Base-by-base conservation (phyloP, 306 rosid genomes). In the Nissolia schottii region DNA sequence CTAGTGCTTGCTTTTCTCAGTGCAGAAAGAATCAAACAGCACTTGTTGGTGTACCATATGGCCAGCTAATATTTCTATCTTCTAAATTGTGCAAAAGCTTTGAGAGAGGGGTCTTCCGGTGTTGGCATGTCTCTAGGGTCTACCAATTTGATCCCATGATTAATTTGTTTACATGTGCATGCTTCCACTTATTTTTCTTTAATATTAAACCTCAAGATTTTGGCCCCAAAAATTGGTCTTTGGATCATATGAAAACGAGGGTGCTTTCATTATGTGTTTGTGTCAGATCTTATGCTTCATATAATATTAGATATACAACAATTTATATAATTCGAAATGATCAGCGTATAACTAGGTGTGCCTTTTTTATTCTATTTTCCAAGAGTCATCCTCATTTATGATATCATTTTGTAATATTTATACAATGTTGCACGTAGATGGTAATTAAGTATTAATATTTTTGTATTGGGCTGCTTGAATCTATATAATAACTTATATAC, bases 91-190 rank as follows among this genome's bases (percentile, higher is more conserved):
- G 1, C 66, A 62, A 9, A n/a, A 45, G 25, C 18, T 49, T 49
- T 69, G 5, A 46, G 49, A 5, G 19, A 18, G 1, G 53, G 38
- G 68, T 73, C 51, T 77, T 64, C n/a, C n/a, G 79, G 48, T 56
- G 75, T 71, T 73, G 81, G 79, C 84, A 70, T 79, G 83, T 82
- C 84, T 74, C 80, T 13, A 69, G 80, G 80, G 66, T 66, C 55
- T 67, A 60, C 73, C 53, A 15, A 20, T 64, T 15, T n/a, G n/a
- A n/a, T n/a, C n/a, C 25, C 40, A 20, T 68, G 2, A 56, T 71
- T 64, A 3, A 56, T 71, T 64, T 48, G 71, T 43, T 64, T 74
- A 13, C 66, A 27, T 50, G 56, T 73, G 25, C 23, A 5, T 62
- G 4, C 12, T 71, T 59, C 23, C n/a, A n/a, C n/a, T n/a, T 43